Base-by-base conservation (phyloP, 768 basidiomycete genomes). In the Boletus barrowsii region DNA sequence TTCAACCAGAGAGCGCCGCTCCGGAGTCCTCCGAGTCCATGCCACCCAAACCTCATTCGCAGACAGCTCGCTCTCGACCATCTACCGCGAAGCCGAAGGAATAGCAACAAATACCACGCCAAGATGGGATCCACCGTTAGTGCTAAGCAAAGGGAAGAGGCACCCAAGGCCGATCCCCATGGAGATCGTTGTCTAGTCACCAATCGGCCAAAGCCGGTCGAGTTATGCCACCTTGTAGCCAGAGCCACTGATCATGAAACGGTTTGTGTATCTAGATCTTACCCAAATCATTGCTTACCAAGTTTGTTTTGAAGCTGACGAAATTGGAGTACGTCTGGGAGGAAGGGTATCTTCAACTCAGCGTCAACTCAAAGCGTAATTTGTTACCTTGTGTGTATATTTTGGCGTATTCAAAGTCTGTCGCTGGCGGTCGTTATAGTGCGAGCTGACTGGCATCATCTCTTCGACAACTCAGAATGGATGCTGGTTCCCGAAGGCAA, bases 261-360 rank as follows among this genome's bases (percentile, higher is more conserved):
- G 29, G 43, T 44, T 17, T 4, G 29, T 18, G 9, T 18, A 3
- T 32, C 3, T 30, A 6, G 10, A 18, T 11, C 18, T 41, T 5
- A 33, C 13, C 10, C 1, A 11, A 36, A 11, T 20, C 8, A 39
- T 39, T n/a, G 5, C 18, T n/a, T 15, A 39, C 20, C 11, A 11
- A 2, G 6, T 1, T 15, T 3, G 3, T 11, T 4, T 4, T 20
- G 3, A 20, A 54, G 53, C 13, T 54, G 11, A 50, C 20, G 20
- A 30, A 41, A 26, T 45, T 55, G 26, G 42, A 45, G 10, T 43
- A 55, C 33, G 42, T 35, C 10, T 53, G 51, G 51, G 45, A 11
- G 4, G 3, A 40, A 6, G 14, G 18, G 17, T 10, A 39, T 26
- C 2, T 4, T 20, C 10, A 13, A 3, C 13, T 55, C 37, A 7